These are phyloP conservation scores for Cladophialophora immunda DNA, from an alignment of 2,329 filamentous ascomycete species.

Conservation along the genomic window DNA sequence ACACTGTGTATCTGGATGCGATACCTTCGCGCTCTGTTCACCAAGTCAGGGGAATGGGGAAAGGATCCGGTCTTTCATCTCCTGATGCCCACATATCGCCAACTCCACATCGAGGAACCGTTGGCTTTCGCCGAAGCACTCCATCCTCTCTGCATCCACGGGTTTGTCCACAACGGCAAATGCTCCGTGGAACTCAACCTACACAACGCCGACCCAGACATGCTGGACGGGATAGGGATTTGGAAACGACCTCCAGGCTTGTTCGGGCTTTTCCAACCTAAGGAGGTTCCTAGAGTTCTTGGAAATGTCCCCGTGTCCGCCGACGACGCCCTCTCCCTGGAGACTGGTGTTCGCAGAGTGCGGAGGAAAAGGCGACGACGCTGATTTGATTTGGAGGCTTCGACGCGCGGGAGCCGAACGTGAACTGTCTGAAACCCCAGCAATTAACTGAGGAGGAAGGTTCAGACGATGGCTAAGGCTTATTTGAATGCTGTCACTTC, in stretches of 20 bases:
- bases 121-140: neutral
- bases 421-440: neutral
- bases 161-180: neutral
- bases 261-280: neutral
- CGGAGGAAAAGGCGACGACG: neutral
- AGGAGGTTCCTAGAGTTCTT: neutral
- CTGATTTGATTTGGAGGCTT: neutral
- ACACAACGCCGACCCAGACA: neutral
- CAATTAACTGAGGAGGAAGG: neutral
- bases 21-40: neutral
- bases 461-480: neutral
- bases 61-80: neutral
- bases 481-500: too few relatives aligned
- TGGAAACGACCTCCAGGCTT: neutral
- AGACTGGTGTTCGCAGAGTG: neutral
- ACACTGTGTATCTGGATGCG: conserved; percentile 4
- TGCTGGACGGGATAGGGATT: conserved; percentile 1
- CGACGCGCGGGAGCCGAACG: neutral
- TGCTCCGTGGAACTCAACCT: neutral
- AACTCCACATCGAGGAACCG: neutral
- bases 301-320: neutral
- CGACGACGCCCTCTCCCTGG: neutral
- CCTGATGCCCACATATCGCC: neutral
- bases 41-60: neutral
- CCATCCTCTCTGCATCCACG: neutral